A percentile compares a stretch with the other conserved stretches of the same genome.
phyloP scores from a whole-genome alignment of 441 rosid genomes.

The Adansonia rubrostipa region DNA sequence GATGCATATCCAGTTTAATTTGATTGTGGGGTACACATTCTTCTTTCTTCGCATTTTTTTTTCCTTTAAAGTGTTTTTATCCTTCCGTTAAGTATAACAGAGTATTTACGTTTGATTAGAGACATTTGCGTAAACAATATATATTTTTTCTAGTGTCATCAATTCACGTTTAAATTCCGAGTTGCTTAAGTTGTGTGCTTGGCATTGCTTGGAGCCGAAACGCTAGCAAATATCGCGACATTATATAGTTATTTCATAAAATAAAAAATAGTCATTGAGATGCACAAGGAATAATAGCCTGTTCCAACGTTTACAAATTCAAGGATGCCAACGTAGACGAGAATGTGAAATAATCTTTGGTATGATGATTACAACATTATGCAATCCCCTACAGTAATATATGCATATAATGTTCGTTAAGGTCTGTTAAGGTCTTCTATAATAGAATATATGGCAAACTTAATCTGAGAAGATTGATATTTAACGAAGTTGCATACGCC shows the following conservation, averaged over 20 bases:
- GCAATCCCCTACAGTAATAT: neutral
- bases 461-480: neutral
- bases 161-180: neutral
- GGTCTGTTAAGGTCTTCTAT: no score
- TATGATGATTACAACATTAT: neutral
- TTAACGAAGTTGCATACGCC: neutral
- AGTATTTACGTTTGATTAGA: no score
- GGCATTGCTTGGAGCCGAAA: neutral
- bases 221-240: neutral
- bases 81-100: no score
- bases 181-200: neutral
- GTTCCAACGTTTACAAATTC: neutral
- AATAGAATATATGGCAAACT: no score
- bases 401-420: neutral
- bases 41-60: neutral
- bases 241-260: neutral
- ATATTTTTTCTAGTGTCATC: no score
- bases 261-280: neutral
- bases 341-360: neutral
- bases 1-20: neutral
- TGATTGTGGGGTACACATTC: neutral
- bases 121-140: no score
- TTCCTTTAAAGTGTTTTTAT: neutral
- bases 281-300: neutral
- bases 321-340: neutral